Base-by-base conservation (phyloP, 345 rosid species). In the Boechera divaricarpa region DNA sequence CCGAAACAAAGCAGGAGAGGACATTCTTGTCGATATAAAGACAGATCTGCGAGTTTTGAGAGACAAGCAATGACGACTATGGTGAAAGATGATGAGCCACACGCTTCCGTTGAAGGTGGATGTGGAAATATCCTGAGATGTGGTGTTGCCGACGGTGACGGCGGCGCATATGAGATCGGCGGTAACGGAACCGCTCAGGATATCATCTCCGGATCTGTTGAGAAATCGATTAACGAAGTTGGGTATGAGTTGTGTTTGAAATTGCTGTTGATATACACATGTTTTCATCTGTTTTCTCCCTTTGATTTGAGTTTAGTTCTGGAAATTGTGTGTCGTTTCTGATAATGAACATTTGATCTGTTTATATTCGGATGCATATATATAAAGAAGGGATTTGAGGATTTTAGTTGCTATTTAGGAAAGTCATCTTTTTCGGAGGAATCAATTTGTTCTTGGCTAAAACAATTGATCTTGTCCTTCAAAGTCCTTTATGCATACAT, bases 161-260 rank as follows among this genome's bases (percentile, higher is more conserved):
- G 44, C 32, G 74, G 49, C 48, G 82, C 33, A 18, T 63, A 5
- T 2, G 79, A 60, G 38, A 79, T 77, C 69, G 70, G 1, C 32
- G 67, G 69, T 51, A 31, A 80, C 39, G 79, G 38, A 31, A 74
- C 56, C 39, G 80, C 26, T 2, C 62, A 79, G 32, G 74, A 28
- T 4, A 41, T 1, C 7, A 57, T 61, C 48, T 64, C 47, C 64
- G 88, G 86, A 86, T 83, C 84, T 64, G 71, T 42, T 28, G 83
- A 74, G 68, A 29, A 83, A 55, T 58, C 41, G 15, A 47, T 60
- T 64, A 68, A 41, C 4, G 83, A 78, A 68, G 86, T 38, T 75
- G 70, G 79, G 83, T 75, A 69, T 49, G 75, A 13, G 4, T 18
- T 67, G 13, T 29, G 59, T 58, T 66, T 44, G 15, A 15, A 52